phyloP scores from a whole-genome alignment of 805 yeast genomes.

The Ascoidea tarda region DNA sequence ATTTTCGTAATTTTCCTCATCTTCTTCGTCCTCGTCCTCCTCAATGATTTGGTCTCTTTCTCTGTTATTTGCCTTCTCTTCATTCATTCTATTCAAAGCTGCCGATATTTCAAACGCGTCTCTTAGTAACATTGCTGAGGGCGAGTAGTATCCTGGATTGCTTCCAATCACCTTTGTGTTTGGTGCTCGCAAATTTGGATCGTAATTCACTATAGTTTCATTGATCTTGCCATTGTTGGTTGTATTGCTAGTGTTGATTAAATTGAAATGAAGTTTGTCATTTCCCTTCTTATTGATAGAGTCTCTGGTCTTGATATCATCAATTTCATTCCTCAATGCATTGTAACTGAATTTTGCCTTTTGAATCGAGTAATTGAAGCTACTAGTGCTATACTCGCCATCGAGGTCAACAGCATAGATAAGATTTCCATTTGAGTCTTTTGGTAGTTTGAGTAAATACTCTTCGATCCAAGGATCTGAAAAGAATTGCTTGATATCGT shows the following conservation, averaged over 20 bases:
- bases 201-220: background rate
- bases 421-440: slow-evolving; percentile 3
- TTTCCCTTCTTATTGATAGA: no score
- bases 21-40: slow-evolving; percentile 8
- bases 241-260: no score
- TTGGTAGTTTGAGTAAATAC: slow-evolving; percentile 8
- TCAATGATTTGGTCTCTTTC: slow-evolving; percentile 4
- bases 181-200: background rate
- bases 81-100: slow-evolving; percentile 73
- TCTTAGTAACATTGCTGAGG: slow-evolving; percentile 68
- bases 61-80: slow-evolving; percentile 24
- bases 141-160: slow-evolving; percentile 28
- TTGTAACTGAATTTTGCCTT: background rate
- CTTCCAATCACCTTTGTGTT: no score
- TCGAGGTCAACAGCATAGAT: slow-evolving; percentile 1
- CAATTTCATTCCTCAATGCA: no score
- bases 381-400: background rate
- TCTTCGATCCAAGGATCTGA: slow-evolving; percentile 60
- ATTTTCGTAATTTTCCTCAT: background rate
- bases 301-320: background rate
- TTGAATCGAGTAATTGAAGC: no score
- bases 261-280: no score
- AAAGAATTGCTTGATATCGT: slow-evolving; percentile 58
- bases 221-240: background rate
- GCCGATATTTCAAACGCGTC: slow-evolving; percentile 81